Evolutionary conservation across 1,284 basidiomycete genomes (phyloP).

Genomic region (Cryptococcus sp.): DNA sequence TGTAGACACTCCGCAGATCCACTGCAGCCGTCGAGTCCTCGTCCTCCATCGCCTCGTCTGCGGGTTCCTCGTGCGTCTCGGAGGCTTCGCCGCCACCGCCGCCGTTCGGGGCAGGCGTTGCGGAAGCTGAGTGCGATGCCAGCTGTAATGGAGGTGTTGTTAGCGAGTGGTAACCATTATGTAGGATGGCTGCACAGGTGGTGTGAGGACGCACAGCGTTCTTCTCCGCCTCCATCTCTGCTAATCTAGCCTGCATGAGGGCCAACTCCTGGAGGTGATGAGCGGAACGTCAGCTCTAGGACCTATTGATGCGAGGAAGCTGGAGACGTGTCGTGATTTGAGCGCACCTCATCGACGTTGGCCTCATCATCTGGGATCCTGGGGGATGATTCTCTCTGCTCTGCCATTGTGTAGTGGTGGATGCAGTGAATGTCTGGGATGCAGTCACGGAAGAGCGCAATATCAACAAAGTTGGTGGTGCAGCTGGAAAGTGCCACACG

Average conservation of each 20-base stretch:
- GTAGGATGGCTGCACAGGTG: too few species aligned
- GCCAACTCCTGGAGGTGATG: slow-evolving; percentile 50
- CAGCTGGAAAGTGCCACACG: slow-evolving; percentile 23
- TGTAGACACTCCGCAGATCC: slow-evolving; percentile 86
- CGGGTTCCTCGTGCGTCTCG: slow-evolving; percentile 19
- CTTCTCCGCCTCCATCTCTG: slow-evolving; percentile 81
- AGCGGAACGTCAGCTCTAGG: not conserved
- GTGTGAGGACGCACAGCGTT: slow-evolving; percentile 53
- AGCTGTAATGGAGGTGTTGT: slow-evolving; percentile 5
- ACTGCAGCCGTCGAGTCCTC: slow-evolving; percentile 60
- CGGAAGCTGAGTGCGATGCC: slow-evolving; percentile 13
- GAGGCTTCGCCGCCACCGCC: slow-evolving; percentile 4
- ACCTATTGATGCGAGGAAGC: not conserved
- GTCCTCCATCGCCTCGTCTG: slow-evolving; percentile 59
- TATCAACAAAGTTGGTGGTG: not conserved
- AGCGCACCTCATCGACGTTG: slow-evolving; percentile 44
- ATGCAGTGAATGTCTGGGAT: not conserved
- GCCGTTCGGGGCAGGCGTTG: slow-evolving; percentile 3
- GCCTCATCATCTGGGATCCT: slow-evolving; percentile 37
- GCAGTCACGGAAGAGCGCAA: not conserved
- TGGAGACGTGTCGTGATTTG: not conserved
- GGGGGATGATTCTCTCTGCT: slow-evolving; percentile 38
- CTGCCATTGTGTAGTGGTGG: slow-evolving; percentile 32
- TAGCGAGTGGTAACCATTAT: not conserved
- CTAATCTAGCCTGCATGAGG: slow-evolving; percentile 84